Evolutionary conservation across 192 early-diverging fungal species (phyloP), one percentile per base, ranked within the genome.

Genomic region (Coemansia sp.): DNA sequence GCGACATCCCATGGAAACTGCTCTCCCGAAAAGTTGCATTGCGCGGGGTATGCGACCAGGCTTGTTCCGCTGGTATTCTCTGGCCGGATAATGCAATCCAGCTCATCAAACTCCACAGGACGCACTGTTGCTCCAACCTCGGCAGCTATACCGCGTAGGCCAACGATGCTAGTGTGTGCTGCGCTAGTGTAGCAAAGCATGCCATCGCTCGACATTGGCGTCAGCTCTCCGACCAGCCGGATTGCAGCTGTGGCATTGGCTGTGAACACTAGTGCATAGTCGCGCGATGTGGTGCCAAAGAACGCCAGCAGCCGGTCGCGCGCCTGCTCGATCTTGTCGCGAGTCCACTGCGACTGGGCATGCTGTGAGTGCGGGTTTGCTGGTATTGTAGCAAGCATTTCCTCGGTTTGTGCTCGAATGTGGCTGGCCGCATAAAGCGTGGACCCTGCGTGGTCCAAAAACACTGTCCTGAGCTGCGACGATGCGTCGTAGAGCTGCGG

Each of bases 1-100:
- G 84, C 62, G 73, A 87, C 90, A 3, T 70, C 50, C 7, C 91
- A 74, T 8, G 90, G 87, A 53, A 89, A 92, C 36, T 86, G 83
- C 37, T 76, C 70, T 1, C 93, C 93, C 10, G 86, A 83, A 68
- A 87, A 91, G 77, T 95, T 95, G 70, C 89, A 93, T 76, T 95
- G 93, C 8, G 89, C 91, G 0, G 92, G 90, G 62, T 87, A 90
- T 0, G 89, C 88, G 32, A 93, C 75, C 12, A 94, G 78, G 34
- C 83, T 68, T 21, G 60, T 37, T 11, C 73, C 66, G 3, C 9
- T 37, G 5, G 60, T 56, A 21, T 50, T 46, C 10, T 58, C 38
- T 3, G 76, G 70, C 27, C 37, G 39, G 1, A 65, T 32, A 27
- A 68, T 46, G 9, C 37, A 33, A 6, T 65, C 48, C 7, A 79